These are phyloP conservation scores for Zygoascus hellenicus DNA, from an alignment of 1,139 yeast species.

Conservation along the genomic window DNA sequence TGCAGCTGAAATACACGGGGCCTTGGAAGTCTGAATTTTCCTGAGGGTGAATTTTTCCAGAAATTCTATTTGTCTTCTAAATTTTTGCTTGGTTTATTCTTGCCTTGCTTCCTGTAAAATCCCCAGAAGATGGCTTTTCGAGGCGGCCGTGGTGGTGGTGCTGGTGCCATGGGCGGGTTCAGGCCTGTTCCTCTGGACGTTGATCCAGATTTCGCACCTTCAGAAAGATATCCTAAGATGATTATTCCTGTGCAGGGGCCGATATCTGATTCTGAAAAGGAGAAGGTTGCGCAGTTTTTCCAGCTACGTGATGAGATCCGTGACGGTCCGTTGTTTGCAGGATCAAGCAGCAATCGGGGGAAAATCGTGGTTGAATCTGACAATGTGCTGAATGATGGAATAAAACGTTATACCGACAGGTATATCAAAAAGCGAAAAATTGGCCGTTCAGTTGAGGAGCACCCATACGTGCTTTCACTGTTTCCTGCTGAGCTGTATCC, in stretches of 20 bases:
- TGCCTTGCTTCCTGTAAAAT: too few relatives aligned
- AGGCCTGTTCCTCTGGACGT: slow-evolving; percentile 20
- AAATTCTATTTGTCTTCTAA: too few relatives aligned
- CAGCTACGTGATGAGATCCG: slow-evolving; percentile 52
- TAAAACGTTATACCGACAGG: slow-evolving; percentile 35
- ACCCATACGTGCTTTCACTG: slow-evolving; percentile 54
- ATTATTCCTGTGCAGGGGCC: slow-evolving; percentile 61
- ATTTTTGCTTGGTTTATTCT: too few relatives aligned
- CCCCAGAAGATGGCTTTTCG: slow-evolving; percentile 21
- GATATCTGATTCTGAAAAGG: slow-evolving; percentile 49
- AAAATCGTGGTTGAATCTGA: slow-evolving; percentile 29
- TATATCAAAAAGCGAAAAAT: slow-evolving; percentile 60
- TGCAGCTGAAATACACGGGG: too few relatives aligned
- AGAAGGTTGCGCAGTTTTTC: slow-evolving; percentile 59
- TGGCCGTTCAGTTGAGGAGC: slow-evolving; percentile 77
- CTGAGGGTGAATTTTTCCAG: too few relatives aligned
- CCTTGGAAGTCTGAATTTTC: too few relatives aligned
- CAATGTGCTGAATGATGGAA: slow-evolving; percentile 28
- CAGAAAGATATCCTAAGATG: slow-evolving; percentile 29
- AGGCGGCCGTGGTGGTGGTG: slow-evolving; percentile 20
- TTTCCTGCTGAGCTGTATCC: slow-evolving; percentile 77
- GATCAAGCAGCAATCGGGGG: slow-evolving; percentile 35
- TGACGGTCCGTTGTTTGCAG: slow-evolving; percentile 77
- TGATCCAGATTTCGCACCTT: slow-evolving; percentile 25
- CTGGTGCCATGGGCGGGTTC: slow-evolving; percentile 15